phyloP scores from a whole-genome alignment of 352 stramenopile species.

The Pythium biforme region DNA sequence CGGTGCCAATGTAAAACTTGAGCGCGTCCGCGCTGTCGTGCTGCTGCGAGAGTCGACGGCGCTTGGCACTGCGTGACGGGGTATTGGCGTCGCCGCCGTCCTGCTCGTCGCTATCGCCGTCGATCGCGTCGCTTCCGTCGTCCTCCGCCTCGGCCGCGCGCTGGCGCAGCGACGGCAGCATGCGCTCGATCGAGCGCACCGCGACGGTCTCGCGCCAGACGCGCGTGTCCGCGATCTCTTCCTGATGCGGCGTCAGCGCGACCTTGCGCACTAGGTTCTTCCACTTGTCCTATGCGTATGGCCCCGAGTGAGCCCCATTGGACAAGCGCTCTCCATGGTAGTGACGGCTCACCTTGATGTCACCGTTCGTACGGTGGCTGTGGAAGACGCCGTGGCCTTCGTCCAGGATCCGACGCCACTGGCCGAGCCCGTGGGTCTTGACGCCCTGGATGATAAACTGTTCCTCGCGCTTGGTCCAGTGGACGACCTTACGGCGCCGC shows the following conservation, averaged over 20 bases:
- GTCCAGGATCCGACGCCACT: conserved; percentile 31
- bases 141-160: background rate
- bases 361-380: conserved; percentile 50
- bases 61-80: background rate
- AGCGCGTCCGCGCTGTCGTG: background rate
- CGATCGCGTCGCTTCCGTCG: background rate
- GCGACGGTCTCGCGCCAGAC: conserved; percentile 7
- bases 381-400: conserved; percentile 42
- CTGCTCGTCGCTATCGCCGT: background rate
- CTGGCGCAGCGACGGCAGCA: conserved; percentile 1
- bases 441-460: conserved; percentile 41
- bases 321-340: background rate
- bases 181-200: background rate
- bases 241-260: conserved; percentile 1
- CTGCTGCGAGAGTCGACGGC: conserved; percentile 6
- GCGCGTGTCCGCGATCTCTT: conserved; percentile 2
- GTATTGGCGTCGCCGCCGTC: no score
- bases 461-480: conserved; percentile 49
- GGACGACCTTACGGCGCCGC: conserved; percentile 7
- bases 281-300: conserved; percentile 23
- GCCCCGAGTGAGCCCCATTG: no score
- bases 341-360: conserved; percentile 58
- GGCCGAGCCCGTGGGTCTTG: conserved; percentile 26
- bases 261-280: conserved; percentile 18
- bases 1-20: conserved; percentile 13